These are phyloP conservation scores for Vicia faba DNA, from an alignment of 306 rosid species.

Conservation along the genomic window DNA sequence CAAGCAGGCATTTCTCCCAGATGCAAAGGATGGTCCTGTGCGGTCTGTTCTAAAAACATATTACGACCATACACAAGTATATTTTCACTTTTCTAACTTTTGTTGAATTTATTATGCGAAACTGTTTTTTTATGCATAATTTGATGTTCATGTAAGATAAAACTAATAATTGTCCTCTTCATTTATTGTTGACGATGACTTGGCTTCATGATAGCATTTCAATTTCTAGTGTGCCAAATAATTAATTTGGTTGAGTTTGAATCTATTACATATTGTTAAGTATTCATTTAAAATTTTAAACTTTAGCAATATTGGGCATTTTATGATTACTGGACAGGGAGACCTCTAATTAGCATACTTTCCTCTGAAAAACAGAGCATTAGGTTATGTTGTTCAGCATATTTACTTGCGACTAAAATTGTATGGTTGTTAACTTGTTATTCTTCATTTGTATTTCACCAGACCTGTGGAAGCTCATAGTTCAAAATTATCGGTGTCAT, in stretches of 20 bases:
- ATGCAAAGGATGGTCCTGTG: slow-evolving; percentile 78
- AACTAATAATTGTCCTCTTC: slow-evolving; percentile 1
- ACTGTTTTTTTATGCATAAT: slow-evolving; percentile 17
- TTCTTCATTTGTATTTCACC: too few relatives aligned
- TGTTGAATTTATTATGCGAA: slow-evolving; percentile 12
- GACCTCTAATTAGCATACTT: too few relatives aligned
- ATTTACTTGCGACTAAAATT: too few relatives aligned
- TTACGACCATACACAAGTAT: slow-evolving; percentile 78
- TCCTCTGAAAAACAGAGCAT: too few relatives aligned
- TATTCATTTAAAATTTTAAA: too few relatives aligned
- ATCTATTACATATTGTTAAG: neutral
- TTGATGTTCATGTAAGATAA: neutral
- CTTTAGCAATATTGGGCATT: too few relatives aligned
- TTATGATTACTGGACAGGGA: too few relatives aligned
- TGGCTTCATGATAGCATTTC: neutral
- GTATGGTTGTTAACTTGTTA: too few relatives aligned
- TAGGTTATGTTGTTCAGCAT: too few relatives aligned
- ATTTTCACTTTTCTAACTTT: slow-evolving; percentile 14
- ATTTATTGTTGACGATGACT: slow-evolving; percentile 1
- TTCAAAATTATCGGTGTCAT: too few relatives aligned
- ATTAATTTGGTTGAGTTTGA: slow-evolving; percentile 15
- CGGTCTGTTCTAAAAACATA: slow-evolving; percentile 83
- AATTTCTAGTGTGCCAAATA: slow-evolving; percentile 6
- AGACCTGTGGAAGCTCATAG: too few relatives aligned
- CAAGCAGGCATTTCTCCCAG: slow-evolving; percentile 84